Evolutionary conservation across 805 yeast species (phyloP).

Genomic region (Lipomyces chichibuensis): DNA sequence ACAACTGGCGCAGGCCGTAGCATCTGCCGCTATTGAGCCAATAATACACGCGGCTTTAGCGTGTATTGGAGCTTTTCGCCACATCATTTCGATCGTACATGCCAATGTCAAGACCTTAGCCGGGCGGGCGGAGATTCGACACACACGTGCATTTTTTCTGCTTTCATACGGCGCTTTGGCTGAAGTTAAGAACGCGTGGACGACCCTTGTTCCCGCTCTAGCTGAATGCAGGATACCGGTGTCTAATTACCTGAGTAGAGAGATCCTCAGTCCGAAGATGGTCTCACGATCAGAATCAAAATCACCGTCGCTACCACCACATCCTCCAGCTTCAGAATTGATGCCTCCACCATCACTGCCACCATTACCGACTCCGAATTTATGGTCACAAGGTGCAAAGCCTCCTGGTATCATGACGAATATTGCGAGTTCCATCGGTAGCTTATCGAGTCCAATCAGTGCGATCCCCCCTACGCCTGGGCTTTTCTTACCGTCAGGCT

Average conservation of each 20-base stretch:
- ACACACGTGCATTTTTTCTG: slow-evolving; percentile 64
- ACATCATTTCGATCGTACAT: slow-evolving; percentile 53
- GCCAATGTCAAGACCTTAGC: slow-evolving; percentile 55
- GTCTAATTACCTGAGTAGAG: background rate
- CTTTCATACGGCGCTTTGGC: slow-evolving; percentile 64
- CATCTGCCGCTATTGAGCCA: slow-evolving; percentile 42
- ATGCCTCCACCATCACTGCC: slow-evolving; percentile 22
- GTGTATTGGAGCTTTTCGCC: slow-evolving; percentile 54
- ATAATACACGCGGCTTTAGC: slow-evolving; percentile 46
- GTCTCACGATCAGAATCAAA: background rate
- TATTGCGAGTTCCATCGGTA: background rate
- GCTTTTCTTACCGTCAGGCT: slow-evolving; percentile 15
- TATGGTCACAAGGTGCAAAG: slow-evolving; percentile 5
- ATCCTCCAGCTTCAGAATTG: slow-evolving; percentile 12
- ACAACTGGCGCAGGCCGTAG: slow-evolving; percentile 5
- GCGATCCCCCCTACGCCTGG: slow-evolving; percentile 22
- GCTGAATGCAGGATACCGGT: slow-evolving; percentile 26
- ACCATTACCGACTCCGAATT: slow-evolving; percentile 21
- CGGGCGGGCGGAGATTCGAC: slow-evolving; percentile 63
- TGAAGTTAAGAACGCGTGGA: slow-evolving; percentile 70
- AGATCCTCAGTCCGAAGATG: slow-evolving; percentile 1
- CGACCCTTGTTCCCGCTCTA: slow-evolving; percentile 45
- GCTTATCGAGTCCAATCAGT: background rate
- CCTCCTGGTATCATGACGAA: slow-evolving; percentile 2
- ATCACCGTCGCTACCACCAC: slow-evolving; percentile 3